A percentile compares a stretch with the other conserved stretches of the same genome.
These are phyloP conservation scores for Ganoderma lucidum DNA, from an alignment of 1,284 basidiomycete species.

Conservation along the genomic window DNA sequence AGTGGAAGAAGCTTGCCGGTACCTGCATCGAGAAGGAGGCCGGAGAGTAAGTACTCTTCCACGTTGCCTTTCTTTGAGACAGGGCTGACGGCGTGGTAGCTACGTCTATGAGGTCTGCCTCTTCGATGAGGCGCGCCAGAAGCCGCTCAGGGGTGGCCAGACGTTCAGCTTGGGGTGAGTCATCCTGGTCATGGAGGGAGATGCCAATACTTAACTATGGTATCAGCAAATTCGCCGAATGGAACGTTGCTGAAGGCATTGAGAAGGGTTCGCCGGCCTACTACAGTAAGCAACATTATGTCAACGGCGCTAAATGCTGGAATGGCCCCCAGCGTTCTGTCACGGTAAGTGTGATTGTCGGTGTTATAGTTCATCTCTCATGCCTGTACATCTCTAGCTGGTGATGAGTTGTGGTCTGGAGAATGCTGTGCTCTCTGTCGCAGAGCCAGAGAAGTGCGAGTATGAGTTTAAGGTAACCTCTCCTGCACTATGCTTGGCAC, in stretches of 20 bases:
- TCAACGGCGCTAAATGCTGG: slow-evolving; percentile 91
- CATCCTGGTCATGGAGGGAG: not conserved
- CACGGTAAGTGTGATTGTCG: slow-evolving; percentile 54
- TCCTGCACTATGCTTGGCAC: slow-evolving; percentile 88
- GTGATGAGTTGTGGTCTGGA: slow-evolving; percentile 86
- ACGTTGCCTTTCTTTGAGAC: not conserved
- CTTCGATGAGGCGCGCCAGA: slow-evolving; percentile 90
- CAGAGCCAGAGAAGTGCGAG: slow-evolving; percentile 97
- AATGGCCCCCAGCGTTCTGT: slow-evolving; percentile 93
- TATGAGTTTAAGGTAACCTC: slow-evolving; percentile 90
- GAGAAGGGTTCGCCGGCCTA: slow-evolving; percentile 72
- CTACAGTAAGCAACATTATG: slow-evolving; percentile 86
- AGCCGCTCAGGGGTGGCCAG: slow-evolving; percentile 83
- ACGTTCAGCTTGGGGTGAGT: slow-evolving; percentile 88
- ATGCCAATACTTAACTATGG: not conserved
- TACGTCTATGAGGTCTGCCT: slow-evolving; percentile 98
- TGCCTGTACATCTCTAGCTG: slow-evolving; percentile 56
- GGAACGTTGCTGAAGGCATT: slow-evolving; percentile 70
- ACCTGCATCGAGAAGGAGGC: slow-evolving; percentile 83
- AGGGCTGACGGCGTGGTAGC: slow-evolving; percentile 47
- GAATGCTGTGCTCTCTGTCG: slow-evolving; percentile 84
- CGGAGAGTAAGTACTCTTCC: slow-evolving; percentile 78
- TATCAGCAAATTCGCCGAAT: slow-evolving; percentile 75
- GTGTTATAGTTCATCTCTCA: slow-evolving; percentile 6
- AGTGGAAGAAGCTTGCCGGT: slow-evolving; percentile 95